These are phyloP conservation scores for Draba incana DNA, from an alignment of 345 rosid species.

Conservation along the genomic window DNA sequence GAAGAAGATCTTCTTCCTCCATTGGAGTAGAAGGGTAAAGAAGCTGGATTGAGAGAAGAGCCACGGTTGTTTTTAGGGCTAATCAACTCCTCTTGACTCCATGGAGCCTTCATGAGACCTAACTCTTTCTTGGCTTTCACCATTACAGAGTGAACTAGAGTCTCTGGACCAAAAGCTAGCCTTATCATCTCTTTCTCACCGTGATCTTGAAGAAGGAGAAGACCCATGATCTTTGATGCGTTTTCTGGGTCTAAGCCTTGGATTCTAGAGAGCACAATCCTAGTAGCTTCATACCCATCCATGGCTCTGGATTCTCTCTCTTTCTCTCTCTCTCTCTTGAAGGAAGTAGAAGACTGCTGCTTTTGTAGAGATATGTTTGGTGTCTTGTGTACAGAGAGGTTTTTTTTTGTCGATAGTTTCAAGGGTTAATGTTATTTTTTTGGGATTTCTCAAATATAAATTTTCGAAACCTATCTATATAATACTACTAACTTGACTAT, in stretches of 20 bases:
- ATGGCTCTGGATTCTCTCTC: slow-evolving; percentile 41
- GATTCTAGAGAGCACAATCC: slow-evolving; percentile 81
- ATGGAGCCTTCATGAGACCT: slow-evolving; percentile 52
- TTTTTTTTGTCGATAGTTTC: no score
- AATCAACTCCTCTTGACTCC: slow-evolving; percentile 58
- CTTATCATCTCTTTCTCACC: slow-evolving; percentile 97
- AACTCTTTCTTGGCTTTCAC: slow-evolving; percentile 72
- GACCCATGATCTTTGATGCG: slow-evolving; percentile 95
- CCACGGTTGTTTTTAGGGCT: slow-evolving; percentile 46
- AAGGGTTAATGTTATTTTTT: neutral
- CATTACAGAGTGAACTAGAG: slow-evolving; percentile 72
- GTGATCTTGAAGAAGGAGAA: slow-evolving; percentile 85
- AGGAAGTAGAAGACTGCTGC: slow-evolving; percentile 32
- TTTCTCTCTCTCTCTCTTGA: slow-evolving; percentile 7
- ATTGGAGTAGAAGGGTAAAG: slow-evolving; percentile 64
- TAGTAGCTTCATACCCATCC: slow-evolving; percentile 94
- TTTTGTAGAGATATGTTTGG: slow-evolving; percentile 47
- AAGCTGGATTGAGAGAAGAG: slow-evolving; percentile 62
- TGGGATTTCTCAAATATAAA: slow-evolving; percentile 1
- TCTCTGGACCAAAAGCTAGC: slow-evolving; percentile 86
- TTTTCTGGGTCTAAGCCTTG: slow-evolving; percentile 78
- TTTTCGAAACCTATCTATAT: slow-evolving; percentile 9
- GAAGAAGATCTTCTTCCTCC: slow-evolving; percentile 44
- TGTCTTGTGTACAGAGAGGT: slow-evolving; percentile 44
- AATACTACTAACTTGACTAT: slow-evolving; percentile 17